Percentiles rank a stretch among this genome's conserved stretches.
phyloP scores from a whole-genome alignment of 495 filamentous ascomycete genomes.

The Talaromyces thailandensis region DNA sequence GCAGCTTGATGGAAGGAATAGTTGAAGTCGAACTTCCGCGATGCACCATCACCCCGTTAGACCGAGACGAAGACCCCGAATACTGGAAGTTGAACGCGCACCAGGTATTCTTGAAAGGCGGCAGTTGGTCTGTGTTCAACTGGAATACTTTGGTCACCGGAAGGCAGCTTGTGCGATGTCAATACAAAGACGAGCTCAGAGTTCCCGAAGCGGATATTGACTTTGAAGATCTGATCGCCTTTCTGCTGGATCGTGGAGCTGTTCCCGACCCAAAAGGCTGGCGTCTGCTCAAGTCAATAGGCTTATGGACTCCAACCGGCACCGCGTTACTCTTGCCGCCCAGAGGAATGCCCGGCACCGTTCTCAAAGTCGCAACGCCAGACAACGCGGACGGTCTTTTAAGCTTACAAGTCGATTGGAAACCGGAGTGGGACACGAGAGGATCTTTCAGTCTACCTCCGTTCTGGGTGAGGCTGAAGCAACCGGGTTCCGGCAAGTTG shows the following conservation, averaged over 20 bases:
- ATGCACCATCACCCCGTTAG: slow-evolving; percentile 50
- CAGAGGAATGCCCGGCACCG: slow-evolving; percentile 21
- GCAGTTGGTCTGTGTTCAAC: slow-evolving; percentile 55
- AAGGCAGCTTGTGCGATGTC: slow-evolving; percentile 47
- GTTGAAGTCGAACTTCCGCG: slow-evolving; percentile 59
- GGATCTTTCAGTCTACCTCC: slow-evolving; percentile 45
- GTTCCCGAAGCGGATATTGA: slow-evolving; percentile 58
- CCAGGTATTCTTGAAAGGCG: slow-evolving; percentile 44
- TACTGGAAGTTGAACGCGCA: slow-evolving; percentile 47
- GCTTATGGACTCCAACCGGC: slow-evolving; percentile 55
- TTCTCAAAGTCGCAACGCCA: slow-evolving; percentile 45
- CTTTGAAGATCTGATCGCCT: slow-evolving; percentile 51
- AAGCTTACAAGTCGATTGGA: slow-evolving; percentile 47
- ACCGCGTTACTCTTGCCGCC: slow-evolving; percentile 49
- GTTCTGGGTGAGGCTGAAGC: slow-evolving; percentile 48
- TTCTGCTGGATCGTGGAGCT: slow-evolving; percentile 54
- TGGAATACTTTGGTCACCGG: slow-evolving; percentile 54
- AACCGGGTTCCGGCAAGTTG: slow-evolving; percentile 11
- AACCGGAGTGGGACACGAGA: slow-evolving; percentile 46
- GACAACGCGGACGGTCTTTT: slow-evolving; percentile 57
- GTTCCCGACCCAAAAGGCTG: slow-evolving; percentile 50
- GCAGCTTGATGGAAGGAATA: slow-evolving; percentile 52
- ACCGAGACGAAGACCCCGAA: slow-evolving; percentile 37
- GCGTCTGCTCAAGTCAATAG: slow-evolving; percentile 46
- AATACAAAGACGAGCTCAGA: slow-evolving; percentile 55